Base-by-base conservation (phyloP, 345 rosid species). In the Eucalyptus cladocalyx region DNA sequence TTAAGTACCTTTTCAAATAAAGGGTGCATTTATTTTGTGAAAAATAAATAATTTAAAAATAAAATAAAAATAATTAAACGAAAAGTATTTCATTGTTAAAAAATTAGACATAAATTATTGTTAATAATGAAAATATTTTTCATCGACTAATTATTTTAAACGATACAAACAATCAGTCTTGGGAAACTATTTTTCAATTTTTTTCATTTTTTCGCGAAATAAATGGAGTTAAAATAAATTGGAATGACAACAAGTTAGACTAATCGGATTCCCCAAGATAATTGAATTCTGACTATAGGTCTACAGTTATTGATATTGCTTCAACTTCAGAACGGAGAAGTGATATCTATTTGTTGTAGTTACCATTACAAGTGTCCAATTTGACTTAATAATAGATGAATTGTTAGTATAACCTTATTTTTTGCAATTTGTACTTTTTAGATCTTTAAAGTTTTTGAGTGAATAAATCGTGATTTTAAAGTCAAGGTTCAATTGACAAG, bases 141-240 rank as follows among this genome's bases (percentile, higher is more conserved):
- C 58, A 28, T 62, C 1, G 3, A 56, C 3, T 24, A 56, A 24
- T 56, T 56, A 1, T 56, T 24, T 24, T 56, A 24, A 56, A 26
- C 1, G 0, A 56, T 24, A 56, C 62, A 56, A 24, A 14, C 3
- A 56, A 0, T 56, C 1, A 1, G 1, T 56, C 30, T 23, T 24
- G 14, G 13, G 13, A 56, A 56, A 56, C 14, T 56, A 24, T 56
- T 56, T 56, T 56, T 26, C 13, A 56, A 60, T 3, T 3, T 3
- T 26, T 60, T 12, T 60, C 4, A 26, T 12, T 12, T 60, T 60
- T 62, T 62, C 8, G 1, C 4, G 1, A 62, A 62, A 28, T 30
- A 30, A 62, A 28, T 30, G 8, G 8, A 62, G 4, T 28, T 18
- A 62, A 72, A 76, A 76, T 21, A 40, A 40, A 76, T 11, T 37